phyloP scores from a whole-genome alignment of 108 stramenopile genomes.

The Aurantiochytrium sp. region DNA sequence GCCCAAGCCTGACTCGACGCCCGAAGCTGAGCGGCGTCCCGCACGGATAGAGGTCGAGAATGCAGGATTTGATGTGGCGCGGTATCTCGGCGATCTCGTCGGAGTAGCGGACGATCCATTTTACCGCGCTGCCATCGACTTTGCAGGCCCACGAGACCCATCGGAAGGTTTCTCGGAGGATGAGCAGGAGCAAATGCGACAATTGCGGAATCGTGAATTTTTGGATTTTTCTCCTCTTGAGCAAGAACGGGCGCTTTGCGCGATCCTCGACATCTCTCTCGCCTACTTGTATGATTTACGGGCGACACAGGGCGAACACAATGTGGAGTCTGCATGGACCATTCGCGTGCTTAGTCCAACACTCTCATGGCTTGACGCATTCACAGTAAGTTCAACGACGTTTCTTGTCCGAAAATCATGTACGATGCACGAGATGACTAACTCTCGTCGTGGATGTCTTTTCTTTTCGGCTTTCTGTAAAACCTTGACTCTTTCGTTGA shows the following conservation, averaged over 20 bases:
- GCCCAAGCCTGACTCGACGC: not conserved
- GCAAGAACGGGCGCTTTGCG: not conserved
- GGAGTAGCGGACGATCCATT: not conserved
- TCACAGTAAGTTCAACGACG: not conserved
- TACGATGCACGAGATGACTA: not conserved
- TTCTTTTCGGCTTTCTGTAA: no score
- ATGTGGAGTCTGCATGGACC: conserved; percentile 27
- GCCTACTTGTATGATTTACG: conserved; percentile 17
- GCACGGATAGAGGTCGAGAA: not conserved
- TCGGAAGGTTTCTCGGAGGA: not conserved
- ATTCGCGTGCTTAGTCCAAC: conserved; percentile 5
- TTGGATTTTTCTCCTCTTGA: not conserved
- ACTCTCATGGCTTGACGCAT: conserved; percentile 22
- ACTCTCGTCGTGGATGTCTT: not conserved
- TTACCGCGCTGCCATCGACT: not conserved
- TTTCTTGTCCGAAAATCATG: not conserved
- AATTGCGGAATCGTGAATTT: not conserved
- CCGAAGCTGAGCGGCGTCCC: not conserved
- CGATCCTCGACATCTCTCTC: not conserved
- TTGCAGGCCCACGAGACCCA: not conserved
- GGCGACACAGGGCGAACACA: conserved; percentile 22
- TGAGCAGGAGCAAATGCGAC: not conserved
- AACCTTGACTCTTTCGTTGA: no score
- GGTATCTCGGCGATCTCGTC: conserved; percentile 5
- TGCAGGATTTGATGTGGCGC: not conserved